Base-by-base conservation (phyloP, 805 yeast species). In the Yarrowia sp. region DNA sequence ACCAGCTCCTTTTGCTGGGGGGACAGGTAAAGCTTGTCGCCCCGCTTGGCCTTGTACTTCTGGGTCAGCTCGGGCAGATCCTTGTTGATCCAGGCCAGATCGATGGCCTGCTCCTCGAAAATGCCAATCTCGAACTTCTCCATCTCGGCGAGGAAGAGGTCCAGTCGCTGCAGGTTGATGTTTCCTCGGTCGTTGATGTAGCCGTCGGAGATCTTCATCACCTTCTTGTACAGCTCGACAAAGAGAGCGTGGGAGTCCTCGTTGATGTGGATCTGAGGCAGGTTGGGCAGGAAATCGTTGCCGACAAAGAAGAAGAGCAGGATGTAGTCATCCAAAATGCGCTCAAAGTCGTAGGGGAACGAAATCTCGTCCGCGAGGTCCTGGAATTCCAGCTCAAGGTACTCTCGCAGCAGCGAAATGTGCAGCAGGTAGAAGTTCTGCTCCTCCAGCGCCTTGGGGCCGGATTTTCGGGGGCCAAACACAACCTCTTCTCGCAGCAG, bases 211-310 rank as follows among this genome's bases (percentile, higher is more conserved):
- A 81, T 81, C 66, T 81, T 80, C 70, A 94, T 78, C 25, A 92
- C 84, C 69, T 84, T 85, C 72, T 92, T 94, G 77, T 94, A 94
- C 14, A 97, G 87, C 65, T 86, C 90, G 67, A 94, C 79, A 69
- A 94, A 79, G 29, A 91, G 81, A n/a, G 98, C 97, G 77, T 94
- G 88, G 0, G 98, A 99, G 68, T 97, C 98, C 68, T 92, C 94
- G 71, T 91, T 92, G 66, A 94, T 81, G 72, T 90, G 92, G 68
- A 94, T 79, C 73, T 92, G 96, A 0, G 99, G 99, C 68, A 96
- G 81, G 72, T 94, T 90, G 24, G 99, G 99, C 70, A 94, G 81
- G 84, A 94, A 94, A 80, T 94, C 99, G 71, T 94, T 94, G 69
- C 99, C 99, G 68, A 94, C 90, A 65, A 94, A 96, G 71, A 90